A percentile compares a stretch with the other conserved stretches of the same genome.
These are phyloP conservation scores for Delphinella strobiligena DNA, from an alignment of 2,329 filamentous ascomycete genomes.

Conservation along the genomic window DNA sequence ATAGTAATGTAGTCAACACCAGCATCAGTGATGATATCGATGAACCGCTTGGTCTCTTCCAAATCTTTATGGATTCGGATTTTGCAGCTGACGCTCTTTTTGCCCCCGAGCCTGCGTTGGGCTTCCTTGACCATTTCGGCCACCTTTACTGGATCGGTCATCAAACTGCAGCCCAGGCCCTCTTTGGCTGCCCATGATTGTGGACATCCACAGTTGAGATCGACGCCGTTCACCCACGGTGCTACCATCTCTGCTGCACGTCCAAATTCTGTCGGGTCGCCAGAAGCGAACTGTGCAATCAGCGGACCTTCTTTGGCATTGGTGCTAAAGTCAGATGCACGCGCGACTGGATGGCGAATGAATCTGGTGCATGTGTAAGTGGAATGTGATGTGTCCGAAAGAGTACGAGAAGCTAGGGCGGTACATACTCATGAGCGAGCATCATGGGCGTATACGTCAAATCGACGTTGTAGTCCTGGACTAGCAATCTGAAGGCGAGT, in stretches of 20 bases:
- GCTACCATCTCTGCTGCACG: slow-evolving; percentile 50
- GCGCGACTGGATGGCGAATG: slow-evolving; percentile 16
- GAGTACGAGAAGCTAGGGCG: neutral
- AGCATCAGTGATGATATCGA: slow-evolving; percentile 49
- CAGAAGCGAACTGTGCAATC: slow-evolving; percentile 57
- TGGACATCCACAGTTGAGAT: slow-evolving; percentile 63
- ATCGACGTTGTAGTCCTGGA: slow-evolving; percentile 52
- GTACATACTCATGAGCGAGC: slow-evolving; percentile 20
- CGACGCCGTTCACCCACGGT: slow-evolving; percentile 51
- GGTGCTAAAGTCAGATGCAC: slow-evolving; percentile 52
- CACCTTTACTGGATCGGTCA: slow-evolving; percentile 54
- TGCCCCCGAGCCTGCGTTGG: slow-evolving; percentile 34
- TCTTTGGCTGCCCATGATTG: slow-evolving; percentile 62
- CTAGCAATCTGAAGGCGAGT: slow-evolving; percentile 58
- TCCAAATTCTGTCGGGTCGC: slow-evolving; percentile 47
- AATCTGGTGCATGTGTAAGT: slow-evolving; percentile 11
- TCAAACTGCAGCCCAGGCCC: slow-evolving; percentile 56
- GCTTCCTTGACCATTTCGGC: slow-evolving; percentile 51
- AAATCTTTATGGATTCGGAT: slow-evolving; percentile 57
- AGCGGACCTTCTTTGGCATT: slow-evolving; percentile 42
- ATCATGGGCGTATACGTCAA: slow-evolving; percentile 61
- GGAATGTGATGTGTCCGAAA: neutral
- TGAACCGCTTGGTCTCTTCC: slow-evolving; percentile 45
- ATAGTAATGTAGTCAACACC: slow-evolving; percentile 59
- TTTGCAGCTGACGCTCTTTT: slow-evolving; percentile 54